A percentile compares a stretch with the other conserved stretches of the same genome.
Evolutionary conservation across 2,329 filamentous ascomycete genomes (phyloP).

Genomic region (Lasiodiplodia sp.): DNA sequence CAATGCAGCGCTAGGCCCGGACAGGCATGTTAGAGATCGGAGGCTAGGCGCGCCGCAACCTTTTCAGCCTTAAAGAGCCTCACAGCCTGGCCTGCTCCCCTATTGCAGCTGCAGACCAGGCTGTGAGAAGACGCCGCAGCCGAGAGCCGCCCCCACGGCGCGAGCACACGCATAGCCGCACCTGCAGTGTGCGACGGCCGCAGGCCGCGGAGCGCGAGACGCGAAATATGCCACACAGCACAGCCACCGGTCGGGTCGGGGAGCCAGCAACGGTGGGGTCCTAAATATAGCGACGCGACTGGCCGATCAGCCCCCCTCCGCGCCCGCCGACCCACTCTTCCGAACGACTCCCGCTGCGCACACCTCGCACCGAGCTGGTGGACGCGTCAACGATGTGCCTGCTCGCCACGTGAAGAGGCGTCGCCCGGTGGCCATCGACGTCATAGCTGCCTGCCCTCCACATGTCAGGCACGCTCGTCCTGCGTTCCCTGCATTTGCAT

Average conservation of each 20-base stretch:
- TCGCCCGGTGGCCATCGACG: neutral
- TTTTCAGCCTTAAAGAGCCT: slow-evolving; percentile 17
- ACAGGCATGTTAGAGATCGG: neutral
- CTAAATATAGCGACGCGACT: slow-evolving; percentile 19
- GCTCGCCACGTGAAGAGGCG: slow-evolving; percentile 20
- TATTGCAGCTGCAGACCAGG: slow-evolving; percentile 18
- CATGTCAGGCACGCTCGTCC: neutral
- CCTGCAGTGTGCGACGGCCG: slow-evolving; percentile 8
- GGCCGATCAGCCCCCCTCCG: neutral
- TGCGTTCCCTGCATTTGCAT: slow-evolving; percentile 7
- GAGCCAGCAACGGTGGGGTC: slow-evolving; percentile 6
- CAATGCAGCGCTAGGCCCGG: slow-evolving; percentile 4
- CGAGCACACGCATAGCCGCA: neutral
- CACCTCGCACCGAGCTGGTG: neutral
- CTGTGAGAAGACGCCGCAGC: neutral
- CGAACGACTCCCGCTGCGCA: neutral
- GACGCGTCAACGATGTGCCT: slow-evolving; percentile 16
- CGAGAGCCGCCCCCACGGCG: slow-evolving; percentile 11
- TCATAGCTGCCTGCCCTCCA: slow-evolving; percentile 7
- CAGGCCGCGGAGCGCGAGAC: neutral
- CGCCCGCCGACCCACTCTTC: neutral
- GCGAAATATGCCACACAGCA: slow-evolving; percentile 14
- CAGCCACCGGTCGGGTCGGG: slow-evolving; percentile 9
- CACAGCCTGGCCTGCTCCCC: neutral
- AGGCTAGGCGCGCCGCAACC: neutral